A percentile compares a stretch with the other conserved stretches of the same genome.
phyloP scores from a whole-genome alignment of 306 rosid species.

The Dryas drummondii region DNA sequence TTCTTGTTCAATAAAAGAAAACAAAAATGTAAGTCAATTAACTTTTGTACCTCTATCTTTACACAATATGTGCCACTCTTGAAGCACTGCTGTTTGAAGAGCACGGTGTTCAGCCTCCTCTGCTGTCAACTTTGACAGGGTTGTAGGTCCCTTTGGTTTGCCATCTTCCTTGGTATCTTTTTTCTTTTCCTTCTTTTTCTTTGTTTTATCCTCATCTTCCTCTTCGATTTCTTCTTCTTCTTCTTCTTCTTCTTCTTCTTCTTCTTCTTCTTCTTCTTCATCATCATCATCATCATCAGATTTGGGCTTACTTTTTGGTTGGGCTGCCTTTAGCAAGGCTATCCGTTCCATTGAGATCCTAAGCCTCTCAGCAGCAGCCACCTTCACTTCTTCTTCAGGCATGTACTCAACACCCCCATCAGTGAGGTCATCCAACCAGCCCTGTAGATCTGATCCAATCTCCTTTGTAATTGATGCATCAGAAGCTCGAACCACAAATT shows the following conservation, averaged over 20 bases:
- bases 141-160: slow-evolving; percentile 80
- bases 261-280: slow-evolving; percentile 14
- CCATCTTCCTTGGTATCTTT: slow-evolving; percentile 58
- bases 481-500: slow-evolving; percentile 92
- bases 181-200: slow-evolving; percentile 40
- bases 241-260: slow-evolving; percentile 18
- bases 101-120: slow-evolving; percentile 98
- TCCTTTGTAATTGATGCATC: slow-evolving; percentile 88
- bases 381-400: slow-evolving; percentile 98
- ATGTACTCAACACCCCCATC: slow-evolving; percentile 98
- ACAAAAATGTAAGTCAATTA: slow-evolving; percentile 24
- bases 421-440: slow-evolving; percentile 96
- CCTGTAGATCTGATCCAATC: slow-evolving; percentile 90
- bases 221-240: slow-evolving; percentile 30
- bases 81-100: slow-evolving; percentile 95
- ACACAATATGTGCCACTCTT: slow-evolving; percentile 90
- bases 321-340: slow-evolving; percentile 93
- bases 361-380: slow-evolving; percentile 88
- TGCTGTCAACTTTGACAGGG: slow-evolving; percentile 82
- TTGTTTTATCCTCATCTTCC: slow-evolving; percentile 34
- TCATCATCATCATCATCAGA: slow-evolving; percentile 54
- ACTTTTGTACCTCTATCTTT: slow-evolving; percentile 81
- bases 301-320: slow-evolving; percentile 72
- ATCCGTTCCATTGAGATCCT: slow-evolving; percentile 93
- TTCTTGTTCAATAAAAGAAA: too few relatives aligned